A percentile compares a stretch with the other conserved stretches of the same genome.
Evolutionary conservation across 1,139 yeast species (phyloP).

Genomic region (Magnusiomyces suaveolens): DNA sequence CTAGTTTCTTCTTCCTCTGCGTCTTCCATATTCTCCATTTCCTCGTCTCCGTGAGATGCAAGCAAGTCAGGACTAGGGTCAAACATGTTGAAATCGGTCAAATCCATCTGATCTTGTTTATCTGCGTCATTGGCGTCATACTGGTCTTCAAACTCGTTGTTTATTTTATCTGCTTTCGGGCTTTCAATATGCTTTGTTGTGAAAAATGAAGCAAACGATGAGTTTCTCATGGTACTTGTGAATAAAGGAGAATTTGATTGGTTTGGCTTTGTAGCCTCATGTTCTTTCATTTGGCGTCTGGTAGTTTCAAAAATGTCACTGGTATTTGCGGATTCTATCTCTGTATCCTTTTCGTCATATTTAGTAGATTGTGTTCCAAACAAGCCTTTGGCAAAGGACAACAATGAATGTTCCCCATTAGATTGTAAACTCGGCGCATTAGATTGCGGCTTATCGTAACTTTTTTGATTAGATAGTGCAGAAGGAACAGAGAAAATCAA

Average conservation of each 20-base stretch:
- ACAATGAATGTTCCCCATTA: no score
- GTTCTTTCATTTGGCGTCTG: constrained; percentile 4
- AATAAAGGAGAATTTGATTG: constrained; percentile 2
- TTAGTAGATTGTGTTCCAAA: background rate
- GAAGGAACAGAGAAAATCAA: background rate
- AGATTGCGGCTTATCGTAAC: background rate
- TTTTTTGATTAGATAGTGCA: background rate
- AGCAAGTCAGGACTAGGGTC: background rate
- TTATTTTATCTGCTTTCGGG: background rate
- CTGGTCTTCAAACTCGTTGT: no score
- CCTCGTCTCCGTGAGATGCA: background rate
- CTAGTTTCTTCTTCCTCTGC: constrained; percentile 17
- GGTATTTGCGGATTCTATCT: constrained; percentile 14
- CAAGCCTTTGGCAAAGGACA: background rate
- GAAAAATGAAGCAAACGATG: background rate
- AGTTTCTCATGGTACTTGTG: constrained; percentile 4
- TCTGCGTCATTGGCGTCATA: background rate
- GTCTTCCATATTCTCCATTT: constrained; percentile 2
- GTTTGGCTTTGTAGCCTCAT: background rate
- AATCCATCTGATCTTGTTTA: background rate
- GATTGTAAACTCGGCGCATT: background rate
- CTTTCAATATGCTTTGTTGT: background rate
- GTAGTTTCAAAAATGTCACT: constrained; percentile 16
- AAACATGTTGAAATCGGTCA: background rate
- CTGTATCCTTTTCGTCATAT: constrained; percentile 17